These are phyloP conservation scores for Hanseniaspora taiwanica DNA, from an alignment of 805 yeast species.

Conservation along the genomic window DNA sequence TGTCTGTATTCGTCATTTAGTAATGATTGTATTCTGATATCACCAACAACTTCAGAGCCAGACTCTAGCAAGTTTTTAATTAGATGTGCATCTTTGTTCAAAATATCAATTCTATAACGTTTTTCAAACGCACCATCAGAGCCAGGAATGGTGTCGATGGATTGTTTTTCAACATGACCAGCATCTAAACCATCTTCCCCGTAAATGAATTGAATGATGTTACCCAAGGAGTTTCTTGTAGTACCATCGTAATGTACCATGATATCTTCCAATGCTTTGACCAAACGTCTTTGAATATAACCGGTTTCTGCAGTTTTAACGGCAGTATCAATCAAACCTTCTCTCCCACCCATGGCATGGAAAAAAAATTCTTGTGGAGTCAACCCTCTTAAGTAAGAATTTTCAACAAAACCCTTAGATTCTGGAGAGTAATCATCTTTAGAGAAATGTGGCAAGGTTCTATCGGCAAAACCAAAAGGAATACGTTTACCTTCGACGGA, in stretches of 20 bases:
- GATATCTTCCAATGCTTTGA: constrained; percentile 91
- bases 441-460: constrained; percentile 94
- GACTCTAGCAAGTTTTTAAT: constrained; percentile 70
- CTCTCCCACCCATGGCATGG: constrained; percentile 99
- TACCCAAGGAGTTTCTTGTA: constrained; percentile 94
- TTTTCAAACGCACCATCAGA: constrained; percentile 71
- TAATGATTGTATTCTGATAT: constrained; percentile 63
- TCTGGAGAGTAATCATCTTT: constrained; percentile 98
- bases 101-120: constrained; percentile 75
- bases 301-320: constrained; percentile 99
- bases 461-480: constrained; percentile 91
- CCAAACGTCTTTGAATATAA: constrained; percentile 94
- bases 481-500: constrained; percentile 99
- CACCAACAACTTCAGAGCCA: constrained; percentile 85
- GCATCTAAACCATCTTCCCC: constrained; percentile 99
- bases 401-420: constrained; percentile 95
- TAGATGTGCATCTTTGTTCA: constrained; percentile 51
- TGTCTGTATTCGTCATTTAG: constrained; percentile 80
- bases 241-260: constrained; percentile 98
- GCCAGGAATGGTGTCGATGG: constrained; percentile 91
- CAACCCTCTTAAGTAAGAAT: constrained; percentile 90
- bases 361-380: constrained; percentile 98
- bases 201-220: constrained; percentile 85
- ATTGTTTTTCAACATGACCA: constrained; percentile 92
- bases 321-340: constrained; percentile 98